A percentile compares a stretch with the other conserved stretches of the same genome.
These are phyloP conservation scores for Pyricularia pennisetigena DNA, from an alignment of 2,329 filamentous ascomycete species.

Conservation along the genomic window DNA sequence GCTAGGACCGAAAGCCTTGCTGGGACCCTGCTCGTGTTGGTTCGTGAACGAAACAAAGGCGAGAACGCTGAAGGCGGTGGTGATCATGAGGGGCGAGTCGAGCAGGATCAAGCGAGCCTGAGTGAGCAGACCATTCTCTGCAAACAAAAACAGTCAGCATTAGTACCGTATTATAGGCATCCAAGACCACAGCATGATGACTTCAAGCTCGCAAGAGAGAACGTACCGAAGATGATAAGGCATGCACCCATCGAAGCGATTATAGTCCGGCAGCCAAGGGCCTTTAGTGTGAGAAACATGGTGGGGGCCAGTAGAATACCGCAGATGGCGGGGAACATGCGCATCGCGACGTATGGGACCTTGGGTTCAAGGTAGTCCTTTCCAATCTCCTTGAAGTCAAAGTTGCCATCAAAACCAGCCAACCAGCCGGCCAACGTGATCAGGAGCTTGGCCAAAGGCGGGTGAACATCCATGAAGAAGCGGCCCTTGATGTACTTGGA, in stretches of 20 bases:
- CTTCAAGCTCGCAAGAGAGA: not conserved
- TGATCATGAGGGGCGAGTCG: conserved; percentile 88
- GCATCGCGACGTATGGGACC: conserved; percentile 97
- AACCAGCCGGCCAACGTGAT: conserved; percentile 92
- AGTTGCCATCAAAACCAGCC: conserved; percentile 88
- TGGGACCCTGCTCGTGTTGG: conserved; percentile 87
- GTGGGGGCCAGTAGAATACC: conserved; percentile 82
- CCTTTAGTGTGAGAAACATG: conserved; percentile 93
- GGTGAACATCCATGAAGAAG: conserved; percentile 99
- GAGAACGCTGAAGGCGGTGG: conserved; percentile 84
- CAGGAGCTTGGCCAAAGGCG: conserved; percentile 90
- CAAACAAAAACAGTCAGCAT: conserved; percentile 8
- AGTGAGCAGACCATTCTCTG: conserved; percentile 91
- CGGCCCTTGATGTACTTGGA: conserved; percentile 98
- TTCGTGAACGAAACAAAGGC: conserved; percentile 92
- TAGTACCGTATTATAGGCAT: not conserved
- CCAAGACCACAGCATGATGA: too few relatives aligned
- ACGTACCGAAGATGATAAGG: conserved; percentile 80
- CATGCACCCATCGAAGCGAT: conserved; percentile 76
- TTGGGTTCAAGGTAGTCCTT: conserved; percentile 94
- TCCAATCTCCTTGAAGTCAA: conserved; percentile 99
- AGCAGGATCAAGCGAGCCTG: conserved; percentile 93
- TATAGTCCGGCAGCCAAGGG: conserved; percentile 75
- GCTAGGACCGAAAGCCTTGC: conserved; percentile 73
- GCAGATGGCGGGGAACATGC: conserved; percentile 80